A percentile compares a stretch with the other conserved stretches of the same genome.
phyloP scores from a whole-genome alignment of 139 green algal species.

The Tetradesmus lagerheimii region DNA sequence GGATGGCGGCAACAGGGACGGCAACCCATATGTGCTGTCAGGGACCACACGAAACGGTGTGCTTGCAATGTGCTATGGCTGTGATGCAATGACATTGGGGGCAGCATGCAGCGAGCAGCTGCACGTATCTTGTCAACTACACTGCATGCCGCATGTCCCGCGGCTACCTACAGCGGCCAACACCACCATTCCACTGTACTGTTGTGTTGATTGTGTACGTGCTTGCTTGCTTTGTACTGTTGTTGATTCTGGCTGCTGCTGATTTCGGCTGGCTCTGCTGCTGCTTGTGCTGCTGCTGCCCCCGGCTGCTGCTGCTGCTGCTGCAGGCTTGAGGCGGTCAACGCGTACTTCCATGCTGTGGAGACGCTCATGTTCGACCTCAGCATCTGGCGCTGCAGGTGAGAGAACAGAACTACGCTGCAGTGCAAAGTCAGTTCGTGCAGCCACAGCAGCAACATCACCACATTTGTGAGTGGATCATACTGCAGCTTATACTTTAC shows the following conservation, averaged over 20 bases:
- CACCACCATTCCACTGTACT: no score
- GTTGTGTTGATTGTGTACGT: no score
- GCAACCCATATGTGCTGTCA: background rate
- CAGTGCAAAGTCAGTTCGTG: background rate
- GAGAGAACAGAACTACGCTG: background rate
- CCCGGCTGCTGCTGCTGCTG: background rate
- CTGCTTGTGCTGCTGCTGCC: background rate
- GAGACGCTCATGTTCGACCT: conserved; percentile 94
- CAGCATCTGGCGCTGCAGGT: conserved; percentile 90
- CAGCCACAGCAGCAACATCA: background rate
- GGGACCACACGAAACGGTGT: background rate
- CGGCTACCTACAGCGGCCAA: no score
- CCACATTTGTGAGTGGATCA: no score
- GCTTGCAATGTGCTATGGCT: no score
- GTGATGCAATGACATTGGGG: no score
- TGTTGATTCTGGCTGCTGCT: no score
- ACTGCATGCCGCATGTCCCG: no score
- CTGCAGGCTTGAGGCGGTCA: conserved; percentile 46
- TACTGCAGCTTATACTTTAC: no score
- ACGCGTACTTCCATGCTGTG: conserved; percentile 67
- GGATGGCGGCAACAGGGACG: background rate
- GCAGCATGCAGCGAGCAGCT: no score
- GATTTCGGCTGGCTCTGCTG: background rate
- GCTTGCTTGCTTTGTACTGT: no score
- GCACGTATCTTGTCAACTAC: no score